A percentile compares a stretch with the other conserved stretches of the same genome.
Evolutionary conservation across 164 flowering plant genomes (phyloP).

Genomic region (Echeveria elegans): DNA sequence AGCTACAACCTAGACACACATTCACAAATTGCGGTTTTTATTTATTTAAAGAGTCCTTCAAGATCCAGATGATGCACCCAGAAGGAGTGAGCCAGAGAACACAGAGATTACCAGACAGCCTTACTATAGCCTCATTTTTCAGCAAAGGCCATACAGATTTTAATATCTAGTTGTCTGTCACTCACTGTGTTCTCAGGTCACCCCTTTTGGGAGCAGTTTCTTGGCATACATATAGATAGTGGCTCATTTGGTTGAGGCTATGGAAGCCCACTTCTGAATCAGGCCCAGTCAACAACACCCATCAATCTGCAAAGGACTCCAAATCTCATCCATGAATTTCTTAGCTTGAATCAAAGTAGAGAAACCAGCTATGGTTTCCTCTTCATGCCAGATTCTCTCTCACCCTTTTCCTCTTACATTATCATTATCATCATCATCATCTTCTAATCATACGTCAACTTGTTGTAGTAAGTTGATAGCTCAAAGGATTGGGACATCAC

Average conservation of each 20-base stretch:
- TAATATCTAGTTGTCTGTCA: too few species aligned
- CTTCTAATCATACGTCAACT: background rate
- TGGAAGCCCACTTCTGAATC: background rate
- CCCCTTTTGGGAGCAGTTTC: background rate
- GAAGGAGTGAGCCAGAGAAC: background rate
- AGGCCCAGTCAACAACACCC: background rate
- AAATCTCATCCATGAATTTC: background rate
- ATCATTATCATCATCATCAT: too few species aligned
- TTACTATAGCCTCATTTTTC: too few species aligned
- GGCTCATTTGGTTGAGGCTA: background rate
- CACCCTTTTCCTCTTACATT: background rate
- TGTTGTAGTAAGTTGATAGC: background rate
- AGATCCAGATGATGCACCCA: background rate
- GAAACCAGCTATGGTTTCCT: constrained; percentile 24
- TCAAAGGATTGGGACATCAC: background rate
- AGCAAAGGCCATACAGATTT: too few species aligned
- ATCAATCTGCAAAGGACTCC: background rate
- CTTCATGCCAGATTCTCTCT: constrained; percentile 17
- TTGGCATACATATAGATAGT: background rate
- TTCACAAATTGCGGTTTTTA: too few species aligned
- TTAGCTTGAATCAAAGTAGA: background rate
- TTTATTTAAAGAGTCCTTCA: background rate
- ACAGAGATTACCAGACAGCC: background rate
- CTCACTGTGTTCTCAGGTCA: background rate
- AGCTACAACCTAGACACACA: too few species aligned